Evolutionary conservation across 352 stramenopile genomes (phyloP), one percentile per base, ranked within the genome.

Genomic region (Globisporangium okanoganense): DNA sequence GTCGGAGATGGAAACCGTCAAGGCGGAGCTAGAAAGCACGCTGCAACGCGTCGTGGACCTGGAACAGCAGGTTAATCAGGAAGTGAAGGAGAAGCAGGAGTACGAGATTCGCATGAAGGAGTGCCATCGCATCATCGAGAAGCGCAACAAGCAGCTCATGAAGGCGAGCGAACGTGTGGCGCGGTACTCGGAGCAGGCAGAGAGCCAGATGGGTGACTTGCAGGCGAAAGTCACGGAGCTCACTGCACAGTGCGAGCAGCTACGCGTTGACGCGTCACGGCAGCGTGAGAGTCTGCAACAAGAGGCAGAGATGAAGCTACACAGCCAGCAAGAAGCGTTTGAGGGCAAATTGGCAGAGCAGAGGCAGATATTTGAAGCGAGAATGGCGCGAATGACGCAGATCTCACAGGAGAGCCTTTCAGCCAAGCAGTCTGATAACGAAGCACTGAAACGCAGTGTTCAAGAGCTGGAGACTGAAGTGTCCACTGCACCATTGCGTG

Each of bases 121-220:
- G 50, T 93, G 84, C 57, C 82, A 93, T 49, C 73, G 79, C 5
- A 87, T 92, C 40, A 88, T 94, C 48, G 85, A 94, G 61, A 94
- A 94, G 70, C 82, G 85, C 64, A 94, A 90, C 71, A 89, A 89
- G 58, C 85, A 94, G 53, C 60, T 94, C 13, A 87, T 92, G 59
- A 94, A 94, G 62, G 82, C 80, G 8, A 94, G 82, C 40, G 85
- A 94, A 27, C 79, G 75, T 52, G 74, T 92, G 43, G 76, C 77
- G 31, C 67, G 81, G 4, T 75, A 85, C 24, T 78, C 76, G 8
- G 78, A 94, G 64, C 82, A 92, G 55, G 80, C 68, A 14, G 82
- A 91, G 52, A 65, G 62, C 20, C 73, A 85, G 45, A 61, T 71
- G 9, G 47, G 53, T 3, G 78, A 88, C 31, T 40, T 91, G 35